phyloP scores from a whole-genome alignment of 2,329 filamentous ascomycete genomes.

The Xylariaceae sp. region DNA sequence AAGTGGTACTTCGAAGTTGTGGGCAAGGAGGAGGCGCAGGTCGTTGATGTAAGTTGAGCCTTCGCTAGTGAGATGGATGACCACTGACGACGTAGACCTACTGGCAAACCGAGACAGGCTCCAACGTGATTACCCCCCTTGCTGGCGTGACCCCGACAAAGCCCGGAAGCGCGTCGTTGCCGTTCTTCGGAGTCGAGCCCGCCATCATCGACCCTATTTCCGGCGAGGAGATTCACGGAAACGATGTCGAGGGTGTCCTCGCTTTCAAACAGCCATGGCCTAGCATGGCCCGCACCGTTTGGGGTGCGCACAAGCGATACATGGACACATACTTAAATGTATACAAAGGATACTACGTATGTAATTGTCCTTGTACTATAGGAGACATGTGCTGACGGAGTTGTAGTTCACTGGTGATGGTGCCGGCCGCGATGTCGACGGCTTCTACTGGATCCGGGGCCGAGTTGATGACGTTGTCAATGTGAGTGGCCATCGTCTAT shows the following conservation, averaged over 20 bases:
- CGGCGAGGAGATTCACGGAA: constrained; percentile 86
- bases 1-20: constrained; percentile 99
- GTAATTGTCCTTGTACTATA: constrained; percentile 33
- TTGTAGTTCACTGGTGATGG: constrained; percentile 82
- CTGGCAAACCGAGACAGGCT: constrained; percentile 99
- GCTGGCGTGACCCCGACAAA: constrained; percentile 94
- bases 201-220: constrained; percentile 96
- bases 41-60: constrained; percentile 75
- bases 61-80: neutral
- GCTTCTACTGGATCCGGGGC: constrained; percentile 99
- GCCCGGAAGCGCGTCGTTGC: constrained; percentile 89
- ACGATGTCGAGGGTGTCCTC: constrained; percentile 94
- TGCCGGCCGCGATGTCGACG: constrained; percentile 91
- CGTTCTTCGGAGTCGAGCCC: constrained; percentile 97
- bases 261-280: constrained; percentile 98
- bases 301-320: constrained; percentile 95
- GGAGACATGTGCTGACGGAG: constrained; percentile 17
- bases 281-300: constrained; percentile 96
- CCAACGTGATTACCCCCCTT: constrained; percentile 88
- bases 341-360: constrained; percentile 95
- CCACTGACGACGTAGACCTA: constrained; percentile 63
- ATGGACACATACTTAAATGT: constrained; percentile 98
- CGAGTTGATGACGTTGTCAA: constrained; percentile 99
- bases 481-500: constrained; percentile 91
- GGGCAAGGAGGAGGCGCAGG: constrained; percentile 85